Conservation (phyloP, 129 eudicot species). For the Lactuca saligna region DNA sequence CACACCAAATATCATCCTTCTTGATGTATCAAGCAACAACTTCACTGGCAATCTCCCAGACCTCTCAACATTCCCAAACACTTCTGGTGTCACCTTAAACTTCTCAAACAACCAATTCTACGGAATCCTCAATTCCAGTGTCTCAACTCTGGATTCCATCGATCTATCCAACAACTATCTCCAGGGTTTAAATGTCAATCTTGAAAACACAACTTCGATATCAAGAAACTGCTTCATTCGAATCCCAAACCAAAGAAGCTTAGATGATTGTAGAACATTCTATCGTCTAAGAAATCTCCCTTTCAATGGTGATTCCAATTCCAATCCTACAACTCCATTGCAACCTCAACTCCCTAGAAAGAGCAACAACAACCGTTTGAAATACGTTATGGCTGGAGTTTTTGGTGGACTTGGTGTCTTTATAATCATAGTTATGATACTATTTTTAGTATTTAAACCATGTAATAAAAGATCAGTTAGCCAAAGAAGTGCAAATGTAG, state of each 20-base stretch:
- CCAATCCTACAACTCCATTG: conserved; percentile 11
- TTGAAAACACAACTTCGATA: conserved; percentile 6
- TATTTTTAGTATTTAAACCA: conserved; percentile 31
- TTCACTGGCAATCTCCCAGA: conserved; percentile 49
- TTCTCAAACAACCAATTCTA: conserved; percentile 60
- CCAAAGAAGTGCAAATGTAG: conserved; percentile 44
- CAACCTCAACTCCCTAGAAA: conserved; percentile 27
- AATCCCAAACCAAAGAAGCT: conserved; percentile 46
- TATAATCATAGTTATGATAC: conserved; percentile 29
- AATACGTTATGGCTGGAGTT: conserved; percentile 53
- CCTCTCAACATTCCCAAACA: conserved; percentile 25
- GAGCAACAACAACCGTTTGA: conserved; percentile 39
- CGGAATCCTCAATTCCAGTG: conserved; percentile 40
- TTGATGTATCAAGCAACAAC: conserved; percentile 47
- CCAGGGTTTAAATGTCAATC: conserved; percentile 40
- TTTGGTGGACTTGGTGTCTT: conserved; percentile 71
- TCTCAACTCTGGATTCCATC: conserved; percentile 26
- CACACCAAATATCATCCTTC: conserved; percentile 33
- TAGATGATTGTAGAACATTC: conserved; percentile 46
- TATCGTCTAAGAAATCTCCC: conserved; percentile 41
- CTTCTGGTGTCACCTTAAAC: conserved; percentile 45
- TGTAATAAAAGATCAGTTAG: conserved; percentile 32
- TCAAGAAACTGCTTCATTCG: conserved; percentile 51
- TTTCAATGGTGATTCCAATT: conserved; percentile 18
- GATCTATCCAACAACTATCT: conserved; percentile 76